Evolutionary conservation across 1,284 basidiomycete species (phyloP).

Genomic region (Puccinia novopanici): DNA sequence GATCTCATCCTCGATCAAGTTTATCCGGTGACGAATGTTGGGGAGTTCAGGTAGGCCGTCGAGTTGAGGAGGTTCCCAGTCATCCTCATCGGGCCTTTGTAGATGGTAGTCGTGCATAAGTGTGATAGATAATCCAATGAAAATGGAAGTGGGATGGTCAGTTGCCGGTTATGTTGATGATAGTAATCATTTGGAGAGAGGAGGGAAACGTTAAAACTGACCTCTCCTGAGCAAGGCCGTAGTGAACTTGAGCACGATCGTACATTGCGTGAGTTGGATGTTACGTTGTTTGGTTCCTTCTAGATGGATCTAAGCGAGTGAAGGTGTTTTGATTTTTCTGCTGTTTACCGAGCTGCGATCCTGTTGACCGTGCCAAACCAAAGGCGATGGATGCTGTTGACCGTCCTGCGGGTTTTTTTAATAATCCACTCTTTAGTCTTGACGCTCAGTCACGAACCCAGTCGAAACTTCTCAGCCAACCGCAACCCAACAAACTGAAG

Average conservation of each 20-base stretch:
- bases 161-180: neutral
- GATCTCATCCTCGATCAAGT: slow-evolving; percentile 40
- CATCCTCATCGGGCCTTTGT: slow-evolving; percentile 47
- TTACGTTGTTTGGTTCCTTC: neutral
- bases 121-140: neutral
- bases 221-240: slow-evolving; percentile 49
- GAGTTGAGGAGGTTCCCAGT: slow-evolving; percentile 49
- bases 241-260: slow-evolving; percentile 39
- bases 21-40: slow-evolving; percentile 34
- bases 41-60: slow-evolving; percentile 46
- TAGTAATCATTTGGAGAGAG: neutral
- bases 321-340: too few relatives aligned
- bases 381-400: too few relatives aligned
- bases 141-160: neutral
- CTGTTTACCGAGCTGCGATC: too few relatives aligned
- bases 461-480: too few relatives aligned
- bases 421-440: too few relatives aligned
- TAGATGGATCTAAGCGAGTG: neutral
- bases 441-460: too few relatives aligned
- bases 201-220: slow-evolving; percentile 7
- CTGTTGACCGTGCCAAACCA: too few relatives aligned
- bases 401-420: too few relatives aligned
- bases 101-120: neutral
- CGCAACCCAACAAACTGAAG: too few relatives aligned
- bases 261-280: slow-evolving; percentile 17